Percentiles rank a stretch among this genome's conserved stretches.
These are phyloP conservation scores for Sporothrix phasma DNA, from an alignment of 2,329 filamentous ascomycete genomes.

Conservation along the genomic window DNA sequence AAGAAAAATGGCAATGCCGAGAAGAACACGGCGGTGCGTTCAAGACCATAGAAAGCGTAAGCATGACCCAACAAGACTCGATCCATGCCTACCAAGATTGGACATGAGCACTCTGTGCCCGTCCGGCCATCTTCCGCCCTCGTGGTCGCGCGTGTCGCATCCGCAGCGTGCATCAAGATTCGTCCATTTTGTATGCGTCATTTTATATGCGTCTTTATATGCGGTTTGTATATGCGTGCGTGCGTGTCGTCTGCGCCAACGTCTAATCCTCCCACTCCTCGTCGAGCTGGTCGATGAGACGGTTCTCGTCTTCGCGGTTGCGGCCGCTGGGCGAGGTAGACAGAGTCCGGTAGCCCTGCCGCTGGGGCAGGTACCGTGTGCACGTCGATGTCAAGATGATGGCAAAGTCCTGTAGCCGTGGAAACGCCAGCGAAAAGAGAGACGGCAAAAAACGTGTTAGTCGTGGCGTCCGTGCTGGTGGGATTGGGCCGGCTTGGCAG, in stretches of 20 bases:
- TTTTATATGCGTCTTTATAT: too few relatives aligned
- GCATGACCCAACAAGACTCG: neutral
- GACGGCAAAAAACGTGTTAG: constrained; percentile 20
- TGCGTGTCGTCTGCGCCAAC: neutral
- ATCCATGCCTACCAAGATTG: neutral
- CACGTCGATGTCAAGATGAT: constrained; percentile 61
- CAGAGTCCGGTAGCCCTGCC: constrained; percentile 58
- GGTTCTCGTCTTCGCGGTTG: constrained; percentile 72
- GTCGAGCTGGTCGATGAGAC: constrained; percentile 89
- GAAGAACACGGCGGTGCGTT: neutral
- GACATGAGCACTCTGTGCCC: neutral
- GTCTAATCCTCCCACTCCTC: constrained; percentile 75
- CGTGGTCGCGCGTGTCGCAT: neutral
- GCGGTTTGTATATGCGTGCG: too few relatives aligned
- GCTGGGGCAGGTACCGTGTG: constrained; percentile 52
- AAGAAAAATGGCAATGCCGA: neutral
- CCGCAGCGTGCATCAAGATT: too few relatives aligned
- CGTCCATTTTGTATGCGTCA: too few relatives aligned
- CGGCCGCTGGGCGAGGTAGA: constrained; percentile 42
- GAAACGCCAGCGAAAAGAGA: neutral
- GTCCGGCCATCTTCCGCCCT: neutral
- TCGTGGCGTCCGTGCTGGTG: constrained; percentile 9
- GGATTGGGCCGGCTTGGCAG: neutral
- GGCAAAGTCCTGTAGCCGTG: constrained; percentile 47
- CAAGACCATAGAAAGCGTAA: neutral